Evolutionary conservation across 2,329 filamentous ascomycete species (phyloP), one percentile per base, ranked within the genome.

Genomic region (Tolypocladium capitatum): DNA sequence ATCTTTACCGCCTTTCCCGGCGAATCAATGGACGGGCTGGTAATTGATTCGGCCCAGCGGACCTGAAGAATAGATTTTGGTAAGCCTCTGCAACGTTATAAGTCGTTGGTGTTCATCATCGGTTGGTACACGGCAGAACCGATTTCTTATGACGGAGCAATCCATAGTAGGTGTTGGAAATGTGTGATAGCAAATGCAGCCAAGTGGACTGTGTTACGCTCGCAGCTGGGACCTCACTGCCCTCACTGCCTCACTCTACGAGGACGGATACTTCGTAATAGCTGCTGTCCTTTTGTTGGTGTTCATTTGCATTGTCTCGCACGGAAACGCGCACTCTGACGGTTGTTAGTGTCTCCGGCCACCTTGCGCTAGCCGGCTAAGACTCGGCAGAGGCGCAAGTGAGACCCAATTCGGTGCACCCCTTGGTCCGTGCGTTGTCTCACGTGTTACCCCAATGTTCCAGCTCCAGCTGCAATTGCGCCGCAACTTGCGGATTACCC

Each of bases 381-480:
- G 9, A 8, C 16, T 33, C 45, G 45, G 45, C 14, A 5, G 20
- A 27, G 33, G 18, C 28, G 24, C 35, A 20, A 21, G 20, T 18
- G 18, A 28, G 14, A 38, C n/a, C n/a, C n/a, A n/a, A n/a, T n/a
- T n/a, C n/a, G n/a, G n/a, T n/a, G 31, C 33, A 20, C 14, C n/a
- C 14, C 24, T 20, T 57, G 55, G 56, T 48, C 54, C 51, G 56
- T 58, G 56, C 56, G 46, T 46, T 43, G 43, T 46, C 54, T 57
- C 56, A 58, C 54, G 56, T 57, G 56, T 49, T 51, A 46, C 46
- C 31, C 33, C 43, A 40, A 41, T 40, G 41, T 48, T 48, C 49
- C 49, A 48, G 42, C 49, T 49, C 44, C 38, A 50, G 46, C 49
- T 49, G 45, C 47, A 48, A 18, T 30, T 42, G 38, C 24, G 46